Evolutionary conservation across 257 asterid genomes (phyloP).

Genomic region (Capsicum chinense): DNA sequence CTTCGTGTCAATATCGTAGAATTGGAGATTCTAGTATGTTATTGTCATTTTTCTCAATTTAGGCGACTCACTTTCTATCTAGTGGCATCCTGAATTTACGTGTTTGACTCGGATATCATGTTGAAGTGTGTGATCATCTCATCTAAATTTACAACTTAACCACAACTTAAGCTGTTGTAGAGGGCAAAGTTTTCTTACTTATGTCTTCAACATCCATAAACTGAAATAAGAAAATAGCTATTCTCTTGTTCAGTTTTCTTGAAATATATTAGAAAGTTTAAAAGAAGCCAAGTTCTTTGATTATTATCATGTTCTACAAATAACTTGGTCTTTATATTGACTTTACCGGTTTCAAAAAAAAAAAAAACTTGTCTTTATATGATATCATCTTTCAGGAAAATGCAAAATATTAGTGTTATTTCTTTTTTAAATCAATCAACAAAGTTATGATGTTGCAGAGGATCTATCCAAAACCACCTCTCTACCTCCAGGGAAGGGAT

Average conservation of each 20-base stretch:
- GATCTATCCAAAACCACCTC: too few relatives aligned
- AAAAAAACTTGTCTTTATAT: too few relatives aligned
- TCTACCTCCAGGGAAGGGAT: too few relatives aligned
- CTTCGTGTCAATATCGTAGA: not conserved
- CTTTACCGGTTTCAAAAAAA: too few relatives aligned
- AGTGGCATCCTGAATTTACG: not conserved
- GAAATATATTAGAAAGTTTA: not conserved
- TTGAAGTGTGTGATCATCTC: not conserved
- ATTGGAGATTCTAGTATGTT: not conserved
- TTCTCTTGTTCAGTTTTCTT: not conserved
- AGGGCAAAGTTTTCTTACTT: not conserved
- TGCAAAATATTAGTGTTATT: not conserved
- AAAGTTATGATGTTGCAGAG: not conserved
- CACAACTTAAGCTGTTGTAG: too few relatives aligned
- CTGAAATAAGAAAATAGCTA: not conserved
- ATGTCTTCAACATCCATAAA: not conserved
- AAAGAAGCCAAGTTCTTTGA: not conserved
- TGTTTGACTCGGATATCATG: not conserved
- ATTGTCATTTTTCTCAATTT: conserved; percentile 9
- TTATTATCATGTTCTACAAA: not conserved
- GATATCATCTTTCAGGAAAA: not conserved
- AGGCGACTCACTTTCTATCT: not conserved
- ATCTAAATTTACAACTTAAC: not conserved
- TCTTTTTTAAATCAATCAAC: not conserved
- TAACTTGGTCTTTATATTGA: not conserved